phyloP scores from a whole-genome alignment of 31 red algal genomes.

The Odonthalia washingtoniensis region DNA sequence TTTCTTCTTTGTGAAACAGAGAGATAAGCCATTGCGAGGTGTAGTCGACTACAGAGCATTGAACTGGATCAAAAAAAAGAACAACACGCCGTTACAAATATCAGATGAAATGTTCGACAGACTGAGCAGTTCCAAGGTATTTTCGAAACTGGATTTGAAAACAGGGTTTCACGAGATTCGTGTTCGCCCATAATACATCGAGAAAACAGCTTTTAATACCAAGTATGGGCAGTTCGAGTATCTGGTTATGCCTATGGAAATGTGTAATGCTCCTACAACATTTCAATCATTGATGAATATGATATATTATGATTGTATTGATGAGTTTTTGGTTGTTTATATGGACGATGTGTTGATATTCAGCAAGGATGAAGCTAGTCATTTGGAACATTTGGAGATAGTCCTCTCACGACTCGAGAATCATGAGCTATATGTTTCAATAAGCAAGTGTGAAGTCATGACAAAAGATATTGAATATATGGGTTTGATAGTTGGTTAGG shows the following conservation, averaged over 20 bases:
- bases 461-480: background rate
- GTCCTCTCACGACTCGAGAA: background rate
- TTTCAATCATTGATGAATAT: constrained; percentile 1
- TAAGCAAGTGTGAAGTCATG: background rate
- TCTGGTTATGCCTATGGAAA: background rate
- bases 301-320: background rate
- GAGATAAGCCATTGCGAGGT: background rate
- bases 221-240: background rate
- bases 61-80: background rate
- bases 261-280: background rate
- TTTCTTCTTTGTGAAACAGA: background rate
- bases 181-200: background rate
- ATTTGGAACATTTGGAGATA: background rate
- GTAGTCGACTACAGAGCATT: background rate
- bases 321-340: background rate
- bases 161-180: background rate
- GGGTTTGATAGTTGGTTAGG: background rate
- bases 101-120: background rate
- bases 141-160: background rate
- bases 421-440: background rate
- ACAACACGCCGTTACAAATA: background rate
- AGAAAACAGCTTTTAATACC: background rate
- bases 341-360: background rate
- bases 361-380: background rate
- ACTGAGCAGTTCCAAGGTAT: background rate